Conservation (phyloP, 192 early-diverging fungal species). For the Physocladia obscura region DNA sequence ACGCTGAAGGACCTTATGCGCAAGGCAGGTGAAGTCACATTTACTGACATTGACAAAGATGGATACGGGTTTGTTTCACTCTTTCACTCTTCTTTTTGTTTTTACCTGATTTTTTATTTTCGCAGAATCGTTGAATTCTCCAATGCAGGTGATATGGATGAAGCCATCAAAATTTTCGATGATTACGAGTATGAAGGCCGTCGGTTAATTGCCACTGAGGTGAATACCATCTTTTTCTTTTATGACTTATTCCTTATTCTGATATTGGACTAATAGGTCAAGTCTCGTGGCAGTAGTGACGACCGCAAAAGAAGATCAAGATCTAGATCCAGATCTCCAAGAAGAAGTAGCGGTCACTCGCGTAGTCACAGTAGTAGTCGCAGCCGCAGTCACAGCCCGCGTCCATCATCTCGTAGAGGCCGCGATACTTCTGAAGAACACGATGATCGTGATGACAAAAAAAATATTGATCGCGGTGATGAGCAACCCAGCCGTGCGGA, state of each 20-base stretch:
- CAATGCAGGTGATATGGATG: conserved; percentile 74
- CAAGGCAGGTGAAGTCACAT: conserved; percentile 90
- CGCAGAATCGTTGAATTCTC: conserved; percentile 87
- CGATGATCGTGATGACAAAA: background rate
- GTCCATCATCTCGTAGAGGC: background rate
- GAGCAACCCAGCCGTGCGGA: no score
- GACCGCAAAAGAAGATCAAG: background rate
- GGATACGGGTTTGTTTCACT: conserved; percentile 72
- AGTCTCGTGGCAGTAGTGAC: background rate
- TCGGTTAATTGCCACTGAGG: conserved; percentile 42
- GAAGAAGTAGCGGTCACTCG: background rate
- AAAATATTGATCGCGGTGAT: background rate
- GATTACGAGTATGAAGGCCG: conserved; percentile 58
- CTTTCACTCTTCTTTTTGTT: conserved; percentile 1
- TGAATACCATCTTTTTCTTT: conserved; percentile 16
- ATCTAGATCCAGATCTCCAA: background rate
- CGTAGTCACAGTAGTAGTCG: background rate
- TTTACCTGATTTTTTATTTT: background rate
- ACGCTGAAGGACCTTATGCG: conserved; percentile 96
- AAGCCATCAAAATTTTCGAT: conserved; percentile 84
- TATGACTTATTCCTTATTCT: background rate
- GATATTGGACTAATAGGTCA: background rate
- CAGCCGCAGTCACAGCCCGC: background rate
- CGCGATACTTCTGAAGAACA: background rate
- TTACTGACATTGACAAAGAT: conserved; percentile 83